Conservation (phyloP, 768 basidiomycete genomes). For the Suillus ampliporus region DNA sequence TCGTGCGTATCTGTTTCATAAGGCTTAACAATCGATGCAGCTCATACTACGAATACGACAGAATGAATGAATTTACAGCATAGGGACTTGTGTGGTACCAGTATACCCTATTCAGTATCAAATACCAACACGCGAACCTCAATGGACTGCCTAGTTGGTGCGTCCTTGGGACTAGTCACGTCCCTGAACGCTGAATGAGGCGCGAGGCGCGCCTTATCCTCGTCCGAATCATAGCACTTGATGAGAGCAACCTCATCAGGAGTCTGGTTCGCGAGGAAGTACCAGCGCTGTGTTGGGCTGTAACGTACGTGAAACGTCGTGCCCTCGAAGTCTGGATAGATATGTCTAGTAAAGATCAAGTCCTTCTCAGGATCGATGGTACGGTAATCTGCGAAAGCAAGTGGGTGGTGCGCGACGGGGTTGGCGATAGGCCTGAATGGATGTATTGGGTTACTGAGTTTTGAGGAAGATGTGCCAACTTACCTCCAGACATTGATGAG, state of each 20-base stretch:
- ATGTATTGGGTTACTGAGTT: slow-evolving; percentile 2
- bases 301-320: slow-evolving; percentile 41
- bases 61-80: background rate
- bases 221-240: slow-evolving; percentile 52
- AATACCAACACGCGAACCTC: slow-evolving; percentile 52
- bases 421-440: slow-evolving; percentile 41
- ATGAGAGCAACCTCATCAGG: slow-evolving; percentile 49
- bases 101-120: slow-evolving; percentile 37
- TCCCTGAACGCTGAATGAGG: slow-evolving; percentile 51
- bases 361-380: slow-evolving; percentile 41
- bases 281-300: slow-evolving; percentile 45
- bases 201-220: slow-evolving; percentile 45
- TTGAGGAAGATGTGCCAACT: background rate
- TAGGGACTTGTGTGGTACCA: background rate
- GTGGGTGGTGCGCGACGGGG: slow-evolving; percentile 45
- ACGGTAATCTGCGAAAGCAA: slow-evolving; percentile 49
- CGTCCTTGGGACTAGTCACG: slow-evolving; percentile 36
- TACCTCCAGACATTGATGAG: slow-evolving; percentile 55
- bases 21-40: background rate
- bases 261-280: slow-evolving; percentile 44
- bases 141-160: slow-evolving; percentile 48
- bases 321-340: slow-evolving; percentile 42
- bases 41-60: background rate
- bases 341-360: slow-evolving; percentile 42
- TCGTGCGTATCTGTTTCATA: background rate